Conservation (phyloP, 352 stramenopile species). For the Poterioochromonas sp. region DNA sequence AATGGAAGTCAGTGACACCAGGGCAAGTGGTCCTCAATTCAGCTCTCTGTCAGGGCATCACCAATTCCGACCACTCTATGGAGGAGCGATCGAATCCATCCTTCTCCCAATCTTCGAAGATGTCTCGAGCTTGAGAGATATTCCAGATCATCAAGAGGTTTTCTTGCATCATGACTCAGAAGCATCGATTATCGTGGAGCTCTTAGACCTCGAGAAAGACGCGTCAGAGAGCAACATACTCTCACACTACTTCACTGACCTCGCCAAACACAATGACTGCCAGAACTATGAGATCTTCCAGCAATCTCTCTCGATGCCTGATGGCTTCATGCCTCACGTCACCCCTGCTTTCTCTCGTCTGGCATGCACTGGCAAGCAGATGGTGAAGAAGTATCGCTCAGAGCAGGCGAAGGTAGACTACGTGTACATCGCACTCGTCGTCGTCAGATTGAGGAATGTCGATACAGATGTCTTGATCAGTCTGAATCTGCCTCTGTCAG, state of each 20-base stretch:
- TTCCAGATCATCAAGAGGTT: constrained; percentile 26
- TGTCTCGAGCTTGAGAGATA: not conserved
- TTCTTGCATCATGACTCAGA: not conserved
- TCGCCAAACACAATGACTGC: not conserved
- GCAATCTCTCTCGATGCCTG: not conserved
- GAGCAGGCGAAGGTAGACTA: not conserved
- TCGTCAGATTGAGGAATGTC: constrained; percentile 9
- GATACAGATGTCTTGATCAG: constrained; percentile 27
- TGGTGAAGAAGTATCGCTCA: not conserved
- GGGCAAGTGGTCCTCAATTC: too few relatives aligned
- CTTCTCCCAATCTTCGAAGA: not conserved
- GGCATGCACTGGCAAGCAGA: not conserved
- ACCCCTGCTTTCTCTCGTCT: too few relatives aligned
- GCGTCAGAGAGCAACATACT: not conserved
- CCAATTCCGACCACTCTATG: not conserved
- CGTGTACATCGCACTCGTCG: not conserved
- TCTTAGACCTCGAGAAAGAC: not conserved
- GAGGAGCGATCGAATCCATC: not conserved
- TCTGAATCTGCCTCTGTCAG: constrained; percentile 10
- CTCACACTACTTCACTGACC: not conserved
- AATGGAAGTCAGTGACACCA: too few relatives aligned
- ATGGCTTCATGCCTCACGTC: not conserved
- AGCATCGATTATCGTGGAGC: not conserved
- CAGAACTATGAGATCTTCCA: not conserved
- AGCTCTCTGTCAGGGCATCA: too few relatives aligned